Conservation (phyloP, 2,329 filamentous ascomycete genomes). For the Sporothrix variecibatus region DNA sequence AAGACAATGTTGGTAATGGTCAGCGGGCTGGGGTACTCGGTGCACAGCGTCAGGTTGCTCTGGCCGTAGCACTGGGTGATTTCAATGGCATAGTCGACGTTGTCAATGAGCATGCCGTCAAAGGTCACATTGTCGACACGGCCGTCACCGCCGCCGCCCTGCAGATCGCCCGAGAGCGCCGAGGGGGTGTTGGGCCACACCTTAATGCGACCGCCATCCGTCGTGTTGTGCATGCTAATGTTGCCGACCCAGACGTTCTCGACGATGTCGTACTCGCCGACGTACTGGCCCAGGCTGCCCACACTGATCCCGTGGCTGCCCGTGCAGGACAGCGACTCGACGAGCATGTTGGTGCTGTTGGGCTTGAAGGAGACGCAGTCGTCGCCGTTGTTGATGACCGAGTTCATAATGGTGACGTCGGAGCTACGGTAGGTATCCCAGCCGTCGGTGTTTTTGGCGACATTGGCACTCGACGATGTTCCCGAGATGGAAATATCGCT, state of each 20-base stretch:
- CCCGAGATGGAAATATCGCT: constrained; percentile 62
- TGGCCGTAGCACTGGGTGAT: constrained; percentile 51
- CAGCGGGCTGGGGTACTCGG: constrained; percentile 55
- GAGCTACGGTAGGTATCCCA: constrained; percentile 62
- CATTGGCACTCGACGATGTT: constrained; percentile 50
- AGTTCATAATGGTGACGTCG: constrained; percentile 65
- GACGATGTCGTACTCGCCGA: constrained; percentile 58
- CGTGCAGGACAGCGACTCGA: constrained; percentile 62
- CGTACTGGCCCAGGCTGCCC: constrained; percentile 62
- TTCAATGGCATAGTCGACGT: constrained; percentile 65
- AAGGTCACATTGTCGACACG: constrained; percentile 63
- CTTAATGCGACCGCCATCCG: constrained; percentile 64
- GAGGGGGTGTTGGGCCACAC: constrained; percentile 47
- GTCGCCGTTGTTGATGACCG: constrained; percentile 65
- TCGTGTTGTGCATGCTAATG: constrained; percentile 36
- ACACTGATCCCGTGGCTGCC: constrained; percentile 64
- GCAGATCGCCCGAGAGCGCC: constrained; percentile 48
- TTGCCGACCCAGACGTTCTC: constrained; percentile 58
- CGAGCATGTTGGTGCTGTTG: constrained; percentile 59
- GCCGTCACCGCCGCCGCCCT: constrained; percentile 62
- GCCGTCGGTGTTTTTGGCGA: constrained; percentile 66
- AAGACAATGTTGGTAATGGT: constrained; percentile 57
- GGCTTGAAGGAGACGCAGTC: constrained; percentile 67
- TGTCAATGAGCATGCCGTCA: constrained; percentile 56
- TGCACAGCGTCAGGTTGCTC: constrained; percentile 62